Percentiles rank a stretch among this genome's conserved stretches.
Evolutionary conservation across 768 basidiomycete genomes (phyloP).

Genomic region (Leccinum uliginosum): DNA sequence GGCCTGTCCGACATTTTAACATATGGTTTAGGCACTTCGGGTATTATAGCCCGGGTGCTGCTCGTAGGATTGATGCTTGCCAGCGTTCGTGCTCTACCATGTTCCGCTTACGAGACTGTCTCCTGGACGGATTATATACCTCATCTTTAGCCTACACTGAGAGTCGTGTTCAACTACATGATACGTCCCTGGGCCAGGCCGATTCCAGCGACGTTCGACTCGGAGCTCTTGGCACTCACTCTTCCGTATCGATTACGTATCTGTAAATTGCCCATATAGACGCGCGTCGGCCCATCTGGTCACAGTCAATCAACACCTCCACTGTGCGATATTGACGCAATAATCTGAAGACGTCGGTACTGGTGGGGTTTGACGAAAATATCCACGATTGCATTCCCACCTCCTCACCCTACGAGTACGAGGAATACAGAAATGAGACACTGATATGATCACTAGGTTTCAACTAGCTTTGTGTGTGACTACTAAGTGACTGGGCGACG

Average conservation of each 20-base stretch:
- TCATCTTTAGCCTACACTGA: neutral
- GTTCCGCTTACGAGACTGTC: neutral
- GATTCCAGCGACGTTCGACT: too few relatives aligned
- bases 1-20: neutral
- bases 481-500: neutral
- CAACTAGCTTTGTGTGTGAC: neutral
- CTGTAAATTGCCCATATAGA: too few relatives aligned
- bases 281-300: too few relatives aligned
- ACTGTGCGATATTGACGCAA: too few relatives aligned
- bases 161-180: neutral
- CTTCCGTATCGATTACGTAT: too few relatives aligned
- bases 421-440: neutral
- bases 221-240: too few relatives aligned
- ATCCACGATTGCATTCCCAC: neutral
- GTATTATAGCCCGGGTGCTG: neutral
- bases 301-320: too few relatives aligned
- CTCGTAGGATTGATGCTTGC: slow-evolving; percentile 2
- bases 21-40: neutral
- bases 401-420: neutral
- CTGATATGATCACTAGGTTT: neutral
- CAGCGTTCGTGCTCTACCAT: neutral
- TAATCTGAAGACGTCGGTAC: too few relatives aligned
- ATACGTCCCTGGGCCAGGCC: neutral
- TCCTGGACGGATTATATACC: slow-evolving; percentile 1
- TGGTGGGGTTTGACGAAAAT: neutral